phyloP scores from a whole-genome alignment of 176 grass and related monocot genomes.

The Phyllostachys edulis region DNA sequence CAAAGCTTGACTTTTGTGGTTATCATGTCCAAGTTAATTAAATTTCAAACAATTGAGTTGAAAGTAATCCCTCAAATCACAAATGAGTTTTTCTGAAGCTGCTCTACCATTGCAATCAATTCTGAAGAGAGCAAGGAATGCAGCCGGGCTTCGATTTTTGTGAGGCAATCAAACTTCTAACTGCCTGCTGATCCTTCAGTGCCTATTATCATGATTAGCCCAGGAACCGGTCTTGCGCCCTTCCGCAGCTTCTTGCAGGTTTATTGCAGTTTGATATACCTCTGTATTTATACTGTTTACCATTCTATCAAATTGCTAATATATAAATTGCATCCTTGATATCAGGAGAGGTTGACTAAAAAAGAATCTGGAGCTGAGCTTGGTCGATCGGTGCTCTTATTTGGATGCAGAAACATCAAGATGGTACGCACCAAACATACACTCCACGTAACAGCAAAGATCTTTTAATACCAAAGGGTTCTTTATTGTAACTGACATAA shows the following conservation, averaged over 20 bases:
- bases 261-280: background rate
- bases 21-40: background rate
- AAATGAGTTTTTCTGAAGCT: slow-evolving; percentile 21
- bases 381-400: slow-evolving; percentile 75
- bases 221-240: slow-evolving; percentile 86
- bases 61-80: background rate
- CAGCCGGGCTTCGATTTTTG: slow-evolving; percentile 76
- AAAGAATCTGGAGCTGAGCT: slow-evolving; percentile 69
- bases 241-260: slow-evolving; percentile 96
- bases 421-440: slow-evolving; percentile 54
- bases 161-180: slow-evolving; percentile 96
- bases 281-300: background rate
- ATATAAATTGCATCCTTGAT: slow-evolving; percentile 18
- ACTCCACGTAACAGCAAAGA: background rate
- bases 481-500: slow-evolving; percentile 35
- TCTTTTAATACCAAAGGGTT: background rate
- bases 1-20: background rate
- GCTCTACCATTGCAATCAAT: slow-evolving; percentile 1
- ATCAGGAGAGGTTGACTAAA: slow-evolving; percentile 72
- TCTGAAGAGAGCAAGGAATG: slow-evolving; percentile 53
- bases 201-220: slow-evolving; percentile 82
- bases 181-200: slow-evolving; percentile 67
- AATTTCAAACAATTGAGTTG: background rate
- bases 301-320: slow-evolving; percentile 7
- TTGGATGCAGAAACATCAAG: slow-evolving; percentile 88